Evolutionary conservation across 2,329 filamentous ascomycete species (phyloP).

Genomic region (Colletotrichum sansevieriae): DNA sequence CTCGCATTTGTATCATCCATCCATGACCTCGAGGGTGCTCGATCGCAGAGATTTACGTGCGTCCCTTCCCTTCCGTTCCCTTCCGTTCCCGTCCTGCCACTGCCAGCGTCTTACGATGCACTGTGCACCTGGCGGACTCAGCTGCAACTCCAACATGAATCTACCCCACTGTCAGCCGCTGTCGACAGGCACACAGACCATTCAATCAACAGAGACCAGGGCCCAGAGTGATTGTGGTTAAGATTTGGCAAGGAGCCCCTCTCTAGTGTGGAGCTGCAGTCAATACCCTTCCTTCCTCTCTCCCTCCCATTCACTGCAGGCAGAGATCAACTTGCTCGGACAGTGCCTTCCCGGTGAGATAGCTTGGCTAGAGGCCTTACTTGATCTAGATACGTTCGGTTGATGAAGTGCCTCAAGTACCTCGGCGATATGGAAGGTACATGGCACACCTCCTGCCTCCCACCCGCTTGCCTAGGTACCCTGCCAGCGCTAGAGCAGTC

Average conservation of each 20-base stretch:
- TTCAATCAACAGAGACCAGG: conserved; percentile 2
- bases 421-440: too few relatives aligned
- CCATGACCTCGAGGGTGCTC: background rate
- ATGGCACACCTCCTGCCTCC: too few relatives aligned
- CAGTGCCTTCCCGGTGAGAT: background rate
- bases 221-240: conserved; percentile 5
- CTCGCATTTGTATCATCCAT: background rate
- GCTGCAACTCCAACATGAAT: conserved; percentile 6
- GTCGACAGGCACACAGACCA: conserved; percentile 18
- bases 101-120: conserved; percentile 11
- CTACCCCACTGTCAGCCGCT: conserved; percentile 31
- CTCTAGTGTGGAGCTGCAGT: conserved; percentile 18
- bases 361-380: too few relatives aligned
- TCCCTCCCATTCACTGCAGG: background rate
- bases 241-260: conserved; percentile 14
- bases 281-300: conserved; percentile 9
- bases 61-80: conserved; percentile 21
- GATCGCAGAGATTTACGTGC: conserved; percentile 16
- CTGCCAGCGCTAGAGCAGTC: too few relatives aligned
- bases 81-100: conserved; percentile 12
- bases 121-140: conserved; percentile 23
- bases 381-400: too few relatives aligned
- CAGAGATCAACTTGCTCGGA: background rate
- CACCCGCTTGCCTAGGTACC: too few relatives aligned
- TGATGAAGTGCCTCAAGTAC: too few relatives aligned